Evolutionary conservation across 2,329 filamentous ascomycete genomes (phyloP).

Genomic region (Fonsecaea monophora): DNA sequence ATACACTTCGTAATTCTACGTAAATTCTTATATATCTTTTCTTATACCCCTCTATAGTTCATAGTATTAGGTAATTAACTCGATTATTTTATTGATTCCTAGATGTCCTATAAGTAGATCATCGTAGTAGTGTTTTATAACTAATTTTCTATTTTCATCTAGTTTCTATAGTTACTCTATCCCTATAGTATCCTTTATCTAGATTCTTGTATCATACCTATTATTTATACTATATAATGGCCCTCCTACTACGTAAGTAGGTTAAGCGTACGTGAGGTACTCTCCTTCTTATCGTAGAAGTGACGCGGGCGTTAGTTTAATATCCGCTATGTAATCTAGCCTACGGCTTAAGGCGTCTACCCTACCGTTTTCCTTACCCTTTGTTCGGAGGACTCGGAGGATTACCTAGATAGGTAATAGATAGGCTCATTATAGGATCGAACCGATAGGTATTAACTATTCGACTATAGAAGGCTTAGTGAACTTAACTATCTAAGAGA

Average conservation of each 20-base stretch:
- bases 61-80: constrained; percentile 25
- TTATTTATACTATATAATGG: constrained; percentile 16
- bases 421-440: too few species aligned
- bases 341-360: constrained; percentile 16
- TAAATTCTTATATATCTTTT: constrained; percentile 26
- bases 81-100: constrained; percentile 29
- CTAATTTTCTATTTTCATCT: constrained; percentile 24
- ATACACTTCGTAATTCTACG: constrained; percentile 23
- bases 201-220: constrained; percentile 6
- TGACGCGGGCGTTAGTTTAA: too few species aligned
- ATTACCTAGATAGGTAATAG: too few species aligned
- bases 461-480: too few species aligned
- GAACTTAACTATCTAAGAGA: too few species aligned
- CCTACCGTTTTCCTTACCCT: constrained; percentile 1
- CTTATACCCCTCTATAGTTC: constrained; percentile 19
- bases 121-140: constrained; percentile 23
- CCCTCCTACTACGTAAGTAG: too few species aligned
- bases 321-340: constrained; percentile 29
- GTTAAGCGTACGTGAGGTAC: too few species aligned
- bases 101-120: constrained; percentile 10
- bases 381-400: too few species aligned
- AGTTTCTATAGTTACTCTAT: too few species aligned
- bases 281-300: too few species aligned
- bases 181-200: too few species aligned
- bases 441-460: constrained; percentile 19